Conservation (phyloP, 805 yeast genomes). For the Ogataea haglerorum region DNA sequence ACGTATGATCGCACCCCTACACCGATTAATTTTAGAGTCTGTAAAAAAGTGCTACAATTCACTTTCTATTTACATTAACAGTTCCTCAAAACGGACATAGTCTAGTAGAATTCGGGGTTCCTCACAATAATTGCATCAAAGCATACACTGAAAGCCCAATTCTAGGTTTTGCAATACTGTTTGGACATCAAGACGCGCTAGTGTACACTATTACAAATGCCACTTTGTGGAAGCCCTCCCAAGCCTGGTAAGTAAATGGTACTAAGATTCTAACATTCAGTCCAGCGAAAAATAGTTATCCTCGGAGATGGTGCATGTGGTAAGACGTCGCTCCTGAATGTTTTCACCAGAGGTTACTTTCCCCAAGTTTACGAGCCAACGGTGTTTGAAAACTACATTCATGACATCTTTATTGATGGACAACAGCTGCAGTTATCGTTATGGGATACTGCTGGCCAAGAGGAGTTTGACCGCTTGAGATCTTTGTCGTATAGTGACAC, state of each 20-base stretch:
- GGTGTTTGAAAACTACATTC: slow-evolving; percentile 95
- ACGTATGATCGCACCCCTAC: slow-evolving; percentile 2
- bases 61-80: not conserved
- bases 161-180: not conserved
- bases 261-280: slow-evolving; percentile 30
- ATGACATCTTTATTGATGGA: slow-evolving; percentile 93
- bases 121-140: not conserved
- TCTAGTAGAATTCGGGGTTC: not conserved
- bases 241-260: slow-evolving; percentile 36
- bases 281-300: slow-evolving; percentile 89
- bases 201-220: slow-evolving; percentile 29
- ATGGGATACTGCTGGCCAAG: slow-evolving; percentile 99
- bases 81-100: not conserved
- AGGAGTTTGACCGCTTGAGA: slow-evolving; percentile 92
- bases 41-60: slow-evolving; percentile 5
- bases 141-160: not conserved
- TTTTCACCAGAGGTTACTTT: slow-evolving; percentile 94
- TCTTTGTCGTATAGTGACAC: slow-evolving; percentile 93
- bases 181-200: not conserved
- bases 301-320: slow-evolving; percentile 99
- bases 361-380: slow-evolving; percentile 99
- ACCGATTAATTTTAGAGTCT: slow-evolving; percentile 4
- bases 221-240: slow-evolving; percentile 42
- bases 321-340: slow-evolving; percentile 89
- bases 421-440: slow-evolving; percentile 87